phyloP scores from a whole-genome alignment of 192 early-diverging fungal species.

The Rhizophagus clarus region DNA sequence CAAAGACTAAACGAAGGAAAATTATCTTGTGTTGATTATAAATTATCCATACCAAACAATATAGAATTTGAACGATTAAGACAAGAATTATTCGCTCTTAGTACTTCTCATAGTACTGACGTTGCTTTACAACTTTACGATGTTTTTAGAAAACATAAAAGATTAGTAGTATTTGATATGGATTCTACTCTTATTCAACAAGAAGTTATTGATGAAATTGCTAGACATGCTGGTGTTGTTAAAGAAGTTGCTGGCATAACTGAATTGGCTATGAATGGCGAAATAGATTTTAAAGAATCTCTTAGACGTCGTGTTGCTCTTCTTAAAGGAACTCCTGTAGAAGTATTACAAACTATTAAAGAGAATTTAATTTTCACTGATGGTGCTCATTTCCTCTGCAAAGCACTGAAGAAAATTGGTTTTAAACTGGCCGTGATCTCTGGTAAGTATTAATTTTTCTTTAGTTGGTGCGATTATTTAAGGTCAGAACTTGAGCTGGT shows the following conservation, averaged over 20 bases:
- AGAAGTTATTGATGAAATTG: constrained; percentile 99
- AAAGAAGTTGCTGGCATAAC: constrained; percentile 91
- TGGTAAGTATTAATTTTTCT: constrained; percentile 45
- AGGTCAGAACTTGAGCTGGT: no score
- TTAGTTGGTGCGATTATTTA: neutral
- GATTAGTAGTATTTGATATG: constrained; percentile 99
- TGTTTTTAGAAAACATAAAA: constrained; percentile 86
- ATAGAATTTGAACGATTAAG: constrained; percentile 71
- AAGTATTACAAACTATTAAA: constrained; percentile 80
- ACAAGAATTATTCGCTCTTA: constrained; percentile 71
- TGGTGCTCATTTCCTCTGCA: constrained; percentile 89
- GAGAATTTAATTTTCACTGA: constrained; percentile 81
- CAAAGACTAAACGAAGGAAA: constrained; percentile 71
- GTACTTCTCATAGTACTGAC: constrained; percentile 70
- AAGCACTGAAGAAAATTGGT: constrained; percentile 86
- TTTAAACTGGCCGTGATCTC: constrained; percentile 97
- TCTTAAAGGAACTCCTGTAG: constrained; percentile 81
- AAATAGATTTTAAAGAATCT: constrained; percentile 97
- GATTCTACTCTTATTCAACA: constrained; percentile 98
- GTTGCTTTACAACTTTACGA: constrained; percentile 88
- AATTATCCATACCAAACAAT: constrained; percentile 74
- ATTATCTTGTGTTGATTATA: constrained; percentile 79
- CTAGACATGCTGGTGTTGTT: constrained; percentile 86
- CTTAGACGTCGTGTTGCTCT: constrained; percentile 83
- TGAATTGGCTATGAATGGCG: constrained; percentile 95